A percentile compares a stretch with the other conserved stretches of the same genome.
These are phyloP conservation scores for Grigorovia jiainica DNA, from an alignment of 805 yeast genomes.

Conservation along the genomic window DNA sequence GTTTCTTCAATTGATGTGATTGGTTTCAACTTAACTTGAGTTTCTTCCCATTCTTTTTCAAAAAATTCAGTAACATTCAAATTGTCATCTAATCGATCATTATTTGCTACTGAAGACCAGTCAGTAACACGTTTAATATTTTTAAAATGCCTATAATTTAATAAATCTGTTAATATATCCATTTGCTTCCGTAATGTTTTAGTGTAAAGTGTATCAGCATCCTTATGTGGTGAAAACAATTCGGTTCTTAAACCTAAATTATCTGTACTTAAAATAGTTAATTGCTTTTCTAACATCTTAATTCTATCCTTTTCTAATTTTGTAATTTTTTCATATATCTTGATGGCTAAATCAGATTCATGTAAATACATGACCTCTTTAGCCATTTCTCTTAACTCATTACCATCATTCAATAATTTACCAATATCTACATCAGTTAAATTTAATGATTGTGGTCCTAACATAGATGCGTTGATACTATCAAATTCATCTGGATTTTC, in stretches of 20 bases:
- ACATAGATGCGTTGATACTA: not conserved
- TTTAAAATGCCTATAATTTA: conserved; percentile 16
- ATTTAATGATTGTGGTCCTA: not conserved
- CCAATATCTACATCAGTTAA: not conserved
- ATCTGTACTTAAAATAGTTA: conserved; percentile 7
- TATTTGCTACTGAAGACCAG: not conserved
- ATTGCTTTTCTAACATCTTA: conserved; percentile 11
- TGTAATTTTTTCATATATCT: not conserved
- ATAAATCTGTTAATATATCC: conserved; percentile 17
- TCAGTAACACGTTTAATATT: conserved; percentile 10
- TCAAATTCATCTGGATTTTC: conserved; percentile 2
- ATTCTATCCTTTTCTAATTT: conserved; percentile 15
- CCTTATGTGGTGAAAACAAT: conserved; percentile 6
- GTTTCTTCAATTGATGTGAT: too few relatives aligned
- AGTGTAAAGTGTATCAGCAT: conserved; percentile 6
- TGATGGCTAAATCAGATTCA: conserved; percentile 9
- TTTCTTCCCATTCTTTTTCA: conserved; percentile 21
- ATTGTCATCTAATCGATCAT: conserved; percentile 13
- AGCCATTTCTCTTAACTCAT: conserved; percentile 7
- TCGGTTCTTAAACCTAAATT: conserved; percentile 10
- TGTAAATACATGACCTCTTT: conserved; percentile 6
- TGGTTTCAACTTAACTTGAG: conserved; percentile 3
- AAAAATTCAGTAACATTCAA: conserved; percentile 17
- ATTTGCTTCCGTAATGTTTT: conserved; percentile 17
- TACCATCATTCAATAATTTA: not conserved